A percentile compares a stretch with the other conserved stretches of the same genome.
phyloP scores from a whole-genome alignment of 768 basidiomycete species.

The Ramaria sp. region DNA sequence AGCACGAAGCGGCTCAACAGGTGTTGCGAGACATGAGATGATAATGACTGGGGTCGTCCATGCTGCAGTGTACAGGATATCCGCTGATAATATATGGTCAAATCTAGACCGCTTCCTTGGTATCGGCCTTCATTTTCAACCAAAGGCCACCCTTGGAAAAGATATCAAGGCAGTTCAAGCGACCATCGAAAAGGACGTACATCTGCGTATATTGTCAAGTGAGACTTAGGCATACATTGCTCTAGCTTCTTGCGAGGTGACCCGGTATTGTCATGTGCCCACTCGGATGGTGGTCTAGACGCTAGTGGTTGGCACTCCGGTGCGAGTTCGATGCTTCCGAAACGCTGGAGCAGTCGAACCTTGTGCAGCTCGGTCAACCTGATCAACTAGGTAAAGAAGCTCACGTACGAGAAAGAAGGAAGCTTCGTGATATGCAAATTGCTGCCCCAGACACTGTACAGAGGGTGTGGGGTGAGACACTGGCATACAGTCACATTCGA shows the following conservation, averaged over 20 bases:
- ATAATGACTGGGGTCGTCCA: too few species aligned
- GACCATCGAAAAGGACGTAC: conserved; percentile 21
- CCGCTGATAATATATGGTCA: too few species aligned
- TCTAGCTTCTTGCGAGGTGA: conserved; percentile 36
- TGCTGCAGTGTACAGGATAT: too few species aligned
- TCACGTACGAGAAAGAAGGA: conserved; percentile 15
- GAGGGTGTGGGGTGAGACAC: neutral
- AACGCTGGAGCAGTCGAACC: conserved; percentile 35
- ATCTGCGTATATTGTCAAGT: conserved; percentile 33
- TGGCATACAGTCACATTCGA: neutral
- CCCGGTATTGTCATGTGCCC: conserved; percentile 5
- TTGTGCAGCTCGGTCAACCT: conserved; percentile 10
- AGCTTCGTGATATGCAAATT: conserved; percentile 23
- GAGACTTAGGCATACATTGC: conserved; percentile 42
- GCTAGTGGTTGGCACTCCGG: conserved; percentile 13
- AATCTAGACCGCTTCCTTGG: neutral
- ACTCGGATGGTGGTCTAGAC: conserved; percentile 11
- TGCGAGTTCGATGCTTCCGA: conserved; percentile 27
- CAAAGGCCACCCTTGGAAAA: neutral
- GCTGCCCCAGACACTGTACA: conserved; percentile 12
- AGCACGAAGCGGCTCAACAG: too few species aligned
- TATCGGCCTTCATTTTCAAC: neutral
- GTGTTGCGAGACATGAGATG: too few species aligned
- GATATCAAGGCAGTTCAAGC: neutral
- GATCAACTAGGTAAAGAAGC: conserved; percentile 1